These are phyloP conservation scores for Phytophthora citrophthora DNA, from an alignment of 352 stramenopile genomes.

Conservation along the genomic window DNA sequence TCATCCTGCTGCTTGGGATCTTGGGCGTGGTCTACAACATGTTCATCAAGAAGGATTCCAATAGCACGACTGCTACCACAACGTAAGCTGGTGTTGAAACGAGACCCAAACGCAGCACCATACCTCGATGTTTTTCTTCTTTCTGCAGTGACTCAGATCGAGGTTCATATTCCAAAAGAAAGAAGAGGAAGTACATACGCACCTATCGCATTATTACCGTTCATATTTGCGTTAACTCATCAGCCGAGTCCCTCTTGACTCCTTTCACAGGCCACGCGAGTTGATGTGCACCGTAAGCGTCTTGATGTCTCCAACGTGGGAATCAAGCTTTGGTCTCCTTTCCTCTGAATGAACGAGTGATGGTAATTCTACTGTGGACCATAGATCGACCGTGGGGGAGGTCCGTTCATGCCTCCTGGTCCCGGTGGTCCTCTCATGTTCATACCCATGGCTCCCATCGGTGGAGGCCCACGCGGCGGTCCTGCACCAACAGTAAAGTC, in stretches of 20 bases:
- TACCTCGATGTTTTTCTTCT: slow-evolving; percentile 17
- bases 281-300: too few relatives aligned
- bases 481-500: slow-evolving; percentile 28
- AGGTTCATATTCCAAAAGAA: slow-evolving; percentile 17
- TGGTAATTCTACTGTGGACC: slow-evolving; percentile 52
- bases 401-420: slow-evolving; percentile 35
- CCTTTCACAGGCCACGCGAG: not conserved
- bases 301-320: too few relatives aligned
- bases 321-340: not conserved
- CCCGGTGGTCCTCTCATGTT: slow-evolving; percentile 40
- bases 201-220: slow-evolving; percentile 30
- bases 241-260: slow-evolving; percentile 5
- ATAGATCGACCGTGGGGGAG: slow-evolving; percentile 75
- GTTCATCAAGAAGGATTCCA: slow-evolving; percentile 80
- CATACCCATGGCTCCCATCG: slow-evolving; percentile 37
- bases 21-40: slow-evolving; percentile 89
- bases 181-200: slow-evolving; percentile 31
- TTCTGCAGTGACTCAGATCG: slow-evolving; percentile 23
- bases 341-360: slow-evolving; percentile 5
- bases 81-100: slow-evolving; percentile 24
- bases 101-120: not conserved
- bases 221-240: slow-evolving; percentile 39
- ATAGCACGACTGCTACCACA: slow-evolving; percentile 28
- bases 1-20: slow-evolving; percentile 86
- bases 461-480: slow-evolving; percentile 54